phyloP scores from a whole-genome alignment of 768 basidiomycete species.

The Cubamyces lactineus region DNA sequence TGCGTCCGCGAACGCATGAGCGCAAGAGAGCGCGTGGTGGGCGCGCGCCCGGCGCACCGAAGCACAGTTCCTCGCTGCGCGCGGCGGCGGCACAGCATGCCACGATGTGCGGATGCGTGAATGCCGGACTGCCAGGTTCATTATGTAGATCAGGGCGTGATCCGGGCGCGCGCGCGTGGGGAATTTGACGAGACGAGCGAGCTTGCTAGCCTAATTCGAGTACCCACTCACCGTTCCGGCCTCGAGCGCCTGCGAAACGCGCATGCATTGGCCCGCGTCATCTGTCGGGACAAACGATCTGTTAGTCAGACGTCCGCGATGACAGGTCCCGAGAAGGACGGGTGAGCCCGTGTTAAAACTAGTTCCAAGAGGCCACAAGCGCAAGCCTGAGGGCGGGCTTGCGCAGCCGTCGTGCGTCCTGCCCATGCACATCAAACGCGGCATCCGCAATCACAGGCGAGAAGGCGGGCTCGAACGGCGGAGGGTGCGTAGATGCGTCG shows the following conservation, averaged over 20 bases:
- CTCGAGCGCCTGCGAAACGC: constrained; percentile 83
- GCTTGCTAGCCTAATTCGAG: background rate
- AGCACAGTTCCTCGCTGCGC: background rate
- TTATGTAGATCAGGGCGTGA: constrained; percentile 10
- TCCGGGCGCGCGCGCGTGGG: background rate
- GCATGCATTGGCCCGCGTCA: constrained; percentile 88
- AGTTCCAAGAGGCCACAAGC: no score
- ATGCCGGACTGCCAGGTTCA: constrained; percentile 3
- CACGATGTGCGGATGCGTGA: background rate
- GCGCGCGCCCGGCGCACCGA: background rate
- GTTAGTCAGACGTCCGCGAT: constrained; percentile 7
- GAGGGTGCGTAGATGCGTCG: background rate
- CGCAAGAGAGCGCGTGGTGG: background rate
- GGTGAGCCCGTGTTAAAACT: no score
- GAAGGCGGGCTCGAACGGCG: background rate
- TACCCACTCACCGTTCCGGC: constrained; percentile 75
- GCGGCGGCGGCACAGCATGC: background rate
- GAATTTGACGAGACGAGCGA: background rate
- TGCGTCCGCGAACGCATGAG: background rate
- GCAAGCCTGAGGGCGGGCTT: no score
- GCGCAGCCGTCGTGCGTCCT: no score
- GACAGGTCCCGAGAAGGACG: background rate
- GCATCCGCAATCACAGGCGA: background rate
- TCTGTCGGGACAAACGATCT: constrained; percentile 40
- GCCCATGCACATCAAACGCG: background rate